Base-by-base conservation (phyloP, 495 filamentous ascomycete genomes). In the Poronia punctata region DNA sequence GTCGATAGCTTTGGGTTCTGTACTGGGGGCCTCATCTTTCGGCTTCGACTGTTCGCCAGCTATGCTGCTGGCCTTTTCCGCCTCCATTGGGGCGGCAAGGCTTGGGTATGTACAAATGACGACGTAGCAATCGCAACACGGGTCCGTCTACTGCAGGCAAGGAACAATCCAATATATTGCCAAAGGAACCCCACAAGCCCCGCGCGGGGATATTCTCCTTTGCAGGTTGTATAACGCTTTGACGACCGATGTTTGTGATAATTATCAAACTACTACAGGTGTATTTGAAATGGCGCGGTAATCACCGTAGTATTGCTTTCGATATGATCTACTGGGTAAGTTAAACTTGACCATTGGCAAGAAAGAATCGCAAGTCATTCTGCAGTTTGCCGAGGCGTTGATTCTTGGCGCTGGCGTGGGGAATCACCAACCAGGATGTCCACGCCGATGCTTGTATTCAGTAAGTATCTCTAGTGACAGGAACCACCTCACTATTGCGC, bases 1-100 rank as follows among this genome's bases (percentile, higher is more conserved):
- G 14, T 20, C 36, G 25, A 49, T 42, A n/a, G 50, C 49, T 5
- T 56, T 56, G 15, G 26, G 20, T 7, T 56, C 51, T 28, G 18
- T 16, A 27, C 40, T 47, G 7, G 38, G 33, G 15, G 43, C 22
- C 9, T 26, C 27, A 36, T 45, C 35, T 17, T 36, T 17, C 12
- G 38, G 38, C 21, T 41, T 49, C 16, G 45, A 19, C 9, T 46
- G 22, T 3, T 41, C 34, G 33, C 42, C 37, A 39, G 37, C 22
- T n/a, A 33, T 24, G 12, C 37, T 24, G 12, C 37, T 44, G 24
- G 46, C 48, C 23, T 28, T 45, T 14, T n/a, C 14, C 33, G 22
- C 27, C 26, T 45, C 33, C 42, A 45, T 45, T 17, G 26, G 17
- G 21, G 38, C 17, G 27, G 15, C 32, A 19, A 17, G 12, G 9